Percentiles rank a stretch among this genome's conserved stretches.
phyloP scores from a whole-genome alignment of 352 stramenopile genomes.

The Globisporangium lucens region DNA sequence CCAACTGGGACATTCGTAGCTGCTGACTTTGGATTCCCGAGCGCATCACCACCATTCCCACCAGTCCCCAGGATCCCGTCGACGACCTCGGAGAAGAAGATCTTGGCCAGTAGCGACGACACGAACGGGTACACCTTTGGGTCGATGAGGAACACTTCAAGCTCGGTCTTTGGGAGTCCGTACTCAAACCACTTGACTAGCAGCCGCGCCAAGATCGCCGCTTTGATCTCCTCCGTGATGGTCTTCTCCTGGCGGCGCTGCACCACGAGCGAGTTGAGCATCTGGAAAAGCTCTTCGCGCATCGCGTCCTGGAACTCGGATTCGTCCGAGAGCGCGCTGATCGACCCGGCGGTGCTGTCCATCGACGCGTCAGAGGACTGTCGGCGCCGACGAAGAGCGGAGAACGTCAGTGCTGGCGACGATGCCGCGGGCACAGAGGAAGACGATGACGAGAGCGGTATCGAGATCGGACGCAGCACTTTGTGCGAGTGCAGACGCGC shows the following conservation, averaged over 20 bases:
- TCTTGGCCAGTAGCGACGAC: constrained; percentile 53
- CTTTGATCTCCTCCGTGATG: constrained; percentile 42
- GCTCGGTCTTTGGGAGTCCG: constrained; percentile 41
- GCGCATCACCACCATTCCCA: constrained; percentile 12
- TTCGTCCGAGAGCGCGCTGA: constrained; percentile 29
- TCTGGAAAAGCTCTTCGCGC: constrained; percentile 55
- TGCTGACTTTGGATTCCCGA: neutral
- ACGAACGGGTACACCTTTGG: constrained; percentile 56
- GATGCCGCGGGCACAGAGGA: constrained; percentile 4
- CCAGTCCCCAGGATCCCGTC: constrained; percentile 35
- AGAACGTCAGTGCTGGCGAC: constrained; percentile 3
- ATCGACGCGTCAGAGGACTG: constrained; percentile 31
- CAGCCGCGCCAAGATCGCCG: constrained; percentile 71
- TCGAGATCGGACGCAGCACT: constrained; percentile 16
- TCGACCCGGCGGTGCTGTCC: constrained; percentile 19
- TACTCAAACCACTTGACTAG: constrained; percentile 87
- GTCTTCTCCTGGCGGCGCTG: constrained; percentile 27
- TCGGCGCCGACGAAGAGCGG: constrained; percentile 12
- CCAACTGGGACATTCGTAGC: neutral
- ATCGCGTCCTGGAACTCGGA: constrained; percentile 52
- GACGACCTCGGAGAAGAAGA: constrained; percentile 77
- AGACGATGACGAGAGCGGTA: constrained; percentile 6
- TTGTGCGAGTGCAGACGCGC: constrained; percentile 74
- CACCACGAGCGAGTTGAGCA: constrained; percentile 66
- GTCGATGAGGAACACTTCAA: constrained; percentile 70